Evolutionary conservation across 257 asterid genomes (phyloP), one percentile per base, ranked within the genome.

Genomic region (Solanum lycopersicoides): DNA sequence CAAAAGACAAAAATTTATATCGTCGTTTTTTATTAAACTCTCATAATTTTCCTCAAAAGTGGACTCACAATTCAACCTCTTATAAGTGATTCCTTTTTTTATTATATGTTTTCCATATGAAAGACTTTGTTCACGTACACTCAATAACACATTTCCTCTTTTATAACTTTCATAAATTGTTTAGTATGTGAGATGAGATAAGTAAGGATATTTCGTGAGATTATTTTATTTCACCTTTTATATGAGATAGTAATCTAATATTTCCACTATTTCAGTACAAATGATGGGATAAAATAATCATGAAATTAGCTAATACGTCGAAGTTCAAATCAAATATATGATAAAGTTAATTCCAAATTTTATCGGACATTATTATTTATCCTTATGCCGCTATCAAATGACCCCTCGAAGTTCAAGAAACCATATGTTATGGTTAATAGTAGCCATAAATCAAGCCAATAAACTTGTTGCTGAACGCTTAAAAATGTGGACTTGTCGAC

Each of bases 391-490:
- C 71, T 63, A n/a, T n/a, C 32, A 63, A n/a, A 10, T n/a, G 32
- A 23, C 9, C 32, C 69, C 15, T n/a, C 16, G n/a, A 63, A 63
- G 7, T n/a, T 71, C 86, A 14, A 82, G 47, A 80, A 74, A 42
- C 28, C 83, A 77, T 14, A 37, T 94, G 56, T 21, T 89, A 10
- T 90, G 95, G 95, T 74, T 94, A 86, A 86, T 86, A 71, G 86
- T 95, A 12, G 94, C 93, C 12, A 41, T 92, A 84, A 94, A 87
- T 87, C 91, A 88, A 86, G 89, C 95, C n/a, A 94, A 87, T 89
- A 92, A 86, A 5, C 91, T 86, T 30, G 83, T 95, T 1, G 88
- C 88, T 72, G 90, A 90, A 87, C 93, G 86, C 37, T 42, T 90
- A 4, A 89, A 86, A 4, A 47, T 87, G 3, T 53, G 88, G 50